Conservation (phyloP, 176 grass and related monocot genomes). For the Musa itinerans region DNA sequence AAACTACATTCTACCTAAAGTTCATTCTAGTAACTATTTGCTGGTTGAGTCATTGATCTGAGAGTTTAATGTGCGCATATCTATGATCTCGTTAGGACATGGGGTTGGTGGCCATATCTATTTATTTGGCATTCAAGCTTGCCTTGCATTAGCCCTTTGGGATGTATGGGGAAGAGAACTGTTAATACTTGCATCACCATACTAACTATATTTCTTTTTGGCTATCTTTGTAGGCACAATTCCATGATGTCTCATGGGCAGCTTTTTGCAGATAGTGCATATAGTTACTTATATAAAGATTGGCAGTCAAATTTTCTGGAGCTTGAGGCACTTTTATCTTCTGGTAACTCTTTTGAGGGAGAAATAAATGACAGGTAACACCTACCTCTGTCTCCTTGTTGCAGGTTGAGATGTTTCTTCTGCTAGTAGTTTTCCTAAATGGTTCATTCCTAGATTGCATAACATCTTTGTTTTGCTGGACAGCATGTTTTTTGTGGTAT, state of each 20-base stretch:
- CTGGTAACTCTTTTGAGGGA: constrained; percentile 11
- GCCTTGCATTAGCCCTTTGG: neutral
- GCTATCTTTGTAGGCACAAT: constrained; percentile 2
- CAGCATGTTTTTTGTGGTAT: too few species aligned
- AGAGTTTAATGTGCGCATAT: neutral
- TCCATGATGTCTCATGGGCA: neutral
- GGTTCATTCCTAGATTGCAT: too few species aligned
- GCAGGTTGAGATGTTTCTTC: too few species aligned
- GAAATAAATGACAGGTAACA: constrained; percentile 16
- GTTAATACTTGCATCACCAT: neutral
- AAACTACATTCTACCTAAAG: too few species aligned
- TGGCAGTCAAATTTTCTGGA: constrained; percentile 24
- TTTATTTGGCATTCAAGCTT: neutral
- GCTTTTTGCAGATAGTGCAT: constrained; percentile 4
- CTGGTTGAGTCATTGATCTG: too few species aligned
- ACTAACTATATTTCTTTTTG: neutral
- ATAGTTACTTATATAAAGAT: constrained; percentile 5
- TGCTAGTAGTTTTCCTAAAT: too few species aligned
- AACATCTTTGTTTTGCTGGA: too few species aligned
- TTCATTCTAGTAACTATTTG: too few species aligned
- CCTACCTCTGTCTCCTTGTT: too few species aligned
- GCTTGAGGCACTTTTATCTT: constrained; percentile 23
- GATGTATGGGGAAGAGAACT: neutral
- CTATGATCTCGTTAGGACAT: neutral
- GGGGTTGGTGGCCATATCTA: neutral